These are phyloP conservation scores for Cladosporium sp. DNA, from an alignment of 2,329 filamentous ascomycete species.

Conservation along the genomic window DNA sequence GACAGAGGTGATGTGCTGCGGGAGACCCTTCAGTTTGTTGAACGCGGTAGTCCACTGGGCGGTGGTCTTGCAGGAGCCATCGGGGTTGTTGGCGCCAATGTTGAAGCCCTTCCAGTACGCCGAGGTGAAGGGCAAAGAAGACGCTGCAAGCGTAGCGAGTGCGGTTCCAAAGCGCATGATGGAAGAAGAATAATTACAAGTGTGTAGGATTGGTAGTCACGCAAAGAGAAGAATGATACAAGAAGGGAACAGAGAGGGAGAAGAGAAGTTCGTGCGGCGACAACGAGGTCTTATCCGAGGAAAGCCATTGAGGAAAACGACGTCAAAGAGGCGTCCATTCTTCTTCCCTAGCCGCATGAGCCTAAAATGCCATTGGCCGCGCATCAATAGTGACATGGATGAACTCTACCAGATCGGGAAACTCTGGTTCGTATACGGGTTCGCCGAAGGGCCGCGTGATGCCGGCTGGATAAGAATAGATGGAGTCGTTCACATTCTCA, in stretches of 20 bases:
- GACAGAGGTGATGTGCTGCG: constrained; percentile 54
- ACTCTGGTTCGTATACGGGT: constrained; percentile 11
- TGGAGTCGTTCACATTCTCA: too few species aligned
- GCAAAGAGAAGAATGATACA: not conserved
- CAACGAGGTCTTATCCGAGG: not conserved
- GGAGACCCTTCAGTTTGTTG: constrained; percentile 36
- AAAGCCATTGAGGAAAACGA: constrained; percentile 1
- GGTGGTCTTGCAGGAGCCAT: constrained; percentile 37
- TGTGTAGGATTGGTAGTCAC: not conserved
- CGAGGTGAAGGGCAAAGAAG: constrained; percentile 26
- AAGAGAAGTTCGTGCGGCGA: not conserved
- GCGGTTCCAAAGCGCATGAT: constrained; percentile 27
- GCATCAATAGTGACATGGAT: constrained; percentile 1
- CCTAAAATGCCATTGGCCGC: constrained; percentile 1
- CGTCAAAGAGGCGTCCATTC: constrained; percentile 6
- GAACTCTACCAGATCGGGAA: constrained; percentile 5
- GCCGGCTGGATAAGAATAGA: constrained; percentile 10
- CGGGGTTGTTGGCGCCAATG: constrained; percentile 35
- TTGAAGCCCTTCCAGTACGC: constrained; percentile 43
- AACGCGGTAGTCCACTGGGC: constrained; percentile 35
- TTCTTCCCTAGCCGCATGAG: constrained; percentile 4
- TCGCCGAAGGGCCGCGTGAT: constrained; percentile 10
- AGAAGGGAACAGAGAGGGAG: not conserved
- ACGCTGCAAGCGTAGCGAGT: constrained; percentile 30
- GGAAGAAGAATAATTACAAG: not conserved